Evolutionary conservation across 1,139 yeast genomes (phyloP), one percentile per base, ranked within the genome.

Genomic region (Saccharomycopsis phalli): DNA sequence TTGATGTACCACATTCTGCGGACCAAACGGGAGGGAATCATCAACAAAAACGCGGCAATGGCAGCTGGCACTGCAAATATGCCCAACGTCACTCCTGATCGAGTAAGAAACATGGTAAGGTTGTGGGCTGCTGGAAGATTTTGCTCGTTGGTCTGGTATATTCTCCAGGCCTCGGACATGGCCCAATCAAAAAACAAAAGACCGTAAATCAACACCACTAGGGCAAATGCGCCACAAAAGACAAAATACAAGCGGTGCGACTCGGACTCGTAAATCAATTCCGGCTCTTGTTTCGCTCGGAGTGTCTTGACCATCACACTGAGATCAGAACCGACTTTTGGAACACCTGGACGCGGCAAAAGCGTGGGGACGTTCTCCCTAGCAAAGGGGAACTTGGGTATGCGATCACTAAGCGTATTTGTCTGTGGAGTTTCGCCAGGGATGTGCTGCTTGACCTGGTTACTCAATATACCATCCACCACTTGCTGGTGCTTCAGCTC

Each of bases 1-100:
- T 94, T 91, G 16, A 84, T 62, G 53, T 76, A 80, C 76, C 84
- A 81, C 58, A 84, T 79, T 51, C 93, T 66, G 50, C 94, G 68
- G 10, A 84, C 63, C 44, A 84, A 65, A 47, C 87, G 65, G 0
- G 84, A 71, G 4, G 94, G 94, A 45, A 81, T 63, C 18, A 63
- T 62, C 13, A 68, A 49, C 36, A 71, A 64, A 4, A 65, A 54
- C 20, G 58, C 47, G 1, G 69, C 70, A 34, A 72, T 65, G 1
- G 74, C 69, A 2, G 65, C 60, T 3, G 69, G 68, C 48, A 74
- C 54, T 4, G 59, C 55, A 10, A 63, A 53, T 2, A 62, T 60
- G 16, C 63, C 57, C 37, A 66, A 56, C 16, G 64, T 53, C 2
- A 63, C 53, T 4, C 73, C 69, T 23, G 72, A 50, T 42, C 72